A percentile compares a stretch with the other conserved stretches of the same genome.
Evolutionary conservation across 1,284 basidiomycete genomes (phyloP).

Genomic region (Papiliotrema flavescens): DNA sequence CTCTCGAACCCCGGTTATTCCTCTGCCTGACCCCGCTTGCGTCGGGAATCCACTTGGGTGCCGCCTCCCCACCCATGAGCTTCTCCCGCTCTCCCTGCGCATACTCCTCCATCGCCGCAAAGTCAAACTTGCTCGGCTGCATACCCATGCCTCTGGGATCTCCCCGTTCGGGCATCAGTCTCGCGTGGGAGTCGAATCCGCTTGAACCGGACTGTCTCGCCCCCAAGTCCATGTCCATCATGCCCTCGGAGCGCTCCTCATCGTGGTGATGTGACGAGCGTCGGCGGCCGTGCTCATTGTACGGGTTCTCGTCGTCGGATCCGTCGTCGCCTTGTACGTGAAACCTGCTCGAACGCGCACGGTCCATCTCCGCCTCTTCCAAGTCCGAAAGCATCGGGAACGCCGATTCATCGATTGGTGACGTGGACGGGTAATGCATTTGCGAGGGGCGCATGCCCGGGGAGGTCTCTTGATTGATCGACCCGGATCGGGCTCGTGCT

Average conservation of each 20-base stretch:
- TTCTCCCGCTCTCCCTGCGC: constrained; percentile 64
- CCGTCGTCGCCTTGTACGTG: constrained; percentile 20
- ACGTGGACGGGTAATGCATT: constrained; percentile 29
- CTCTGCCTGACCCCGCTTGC: constrained; percentile 10
- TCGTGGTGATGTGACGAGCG: constrained; percentile 6
- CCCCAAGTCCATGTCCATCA: constrained; percentile 4
- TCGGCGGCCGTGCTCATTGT: constrained; percentile 1
- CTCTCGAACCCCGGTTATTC: background rate
- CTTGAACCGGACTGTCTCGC: constrained; percentile 9
- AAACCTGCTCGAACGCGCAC: constrained; percentile 33
- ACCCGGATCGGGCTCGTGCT: constrained; percentile 46
- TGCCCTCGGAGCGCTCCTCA: constrained; percentile 14
- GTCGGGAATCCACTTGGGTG: constrained; percentile 3
- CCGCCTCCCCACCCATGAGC: constrained; percentile 45
- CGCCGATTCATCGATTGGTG: constrained; percentile 42
- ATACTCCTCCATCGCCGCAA: constrained; percentile 73
- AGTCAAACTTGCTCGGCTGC: constrained; percentile 61
- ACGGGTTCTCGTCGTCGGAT: constrained; percentile 16
- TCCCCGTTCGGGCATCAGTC: constrained; percentile 11
- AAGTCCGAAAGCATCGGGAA: constrained; percentile 48
- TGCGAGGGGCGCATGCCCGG: constrained; percentile 23
- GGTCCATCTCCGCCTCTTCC: constrained; percentile 48
- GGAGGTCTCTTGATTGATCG: constrained; percentile 25
- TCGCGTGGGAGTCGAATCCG: constrained; percentile 24
- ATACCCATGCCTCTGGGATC: background rate